Evolutionary conservation across 371 early-diverging fungal genomes (phyloP).

Genomic region (Coemansia sp.): DNA sequence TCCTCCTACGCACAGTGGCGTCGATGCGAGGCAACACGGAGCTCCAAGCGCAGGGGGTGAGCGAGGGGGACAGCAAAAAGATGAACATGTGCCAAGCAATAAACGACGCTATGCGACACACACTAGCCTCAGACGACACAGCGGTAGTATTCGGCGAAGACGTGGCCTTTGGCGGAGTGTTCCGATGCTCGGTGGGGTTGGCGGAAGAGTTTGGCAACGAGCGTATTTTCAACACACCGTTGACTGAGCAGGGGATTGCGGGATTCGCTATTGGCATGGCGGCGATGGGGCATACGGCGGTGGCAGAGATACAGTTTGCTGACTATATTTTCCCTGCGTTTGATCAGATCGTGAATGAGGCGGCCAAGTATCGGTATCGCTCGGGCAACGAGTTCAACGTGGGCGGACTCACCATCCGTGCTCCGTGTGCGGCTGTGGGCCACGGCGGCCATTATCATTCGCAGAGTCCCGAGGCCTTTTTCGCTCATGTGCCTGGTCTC

Average conservation of each 20-base stretch:
- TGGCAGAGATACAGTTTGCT: constrained; percentile 98
- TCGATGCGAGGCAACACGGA: constrained; percentile 22
- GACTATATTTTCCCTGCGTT: constrained; percentile 98
- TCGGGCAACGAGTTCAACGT: constrained; percentile 91
- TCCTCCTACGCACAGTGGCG: constrained; percentile 41
- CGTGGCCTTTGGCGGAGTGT: constrained; percentile 97
- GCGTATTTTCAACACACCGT: constrained; percentile 96
- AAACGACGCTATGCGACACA: constrained; percentile 90
- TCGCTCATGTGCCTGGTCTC: constrained; percentile 94
- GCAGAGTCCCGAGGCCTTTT: constrained; percentile 94
- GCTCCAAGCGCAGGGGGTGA: constrained; percentile 29
- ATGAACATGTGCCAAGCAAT: constrained; percentile 95
- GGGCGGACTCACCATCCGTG: constrained; percentile 90
- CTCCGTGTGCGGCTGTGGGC: constrained; percentile 95
- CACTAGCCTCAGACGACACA: constrained; percentile 85
- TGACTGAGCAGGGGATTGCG: constrained; percentile 96
- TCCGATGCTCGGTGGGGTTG: constrained; percentile 92
- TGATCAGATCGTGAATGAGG: constrained; percentile 98
- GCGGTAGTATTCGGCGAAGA: constrained; percentile 98
- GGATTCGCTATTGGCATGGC: constrained; percentile 99
- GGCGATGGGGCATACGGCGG: constrained; percentile 93
- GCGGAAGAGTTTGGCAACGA: constrained; percentile 87
- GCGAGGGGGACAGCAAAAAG: constrained; percentile 53
- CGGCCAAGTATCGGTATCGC: constrained; percentile 96
- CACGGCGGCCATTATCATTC: constrained; percentile 98